Evolutionary conservation across 441 rosid genomes (phyloP).

Genomic region (Jatropha multifida): DNA sequence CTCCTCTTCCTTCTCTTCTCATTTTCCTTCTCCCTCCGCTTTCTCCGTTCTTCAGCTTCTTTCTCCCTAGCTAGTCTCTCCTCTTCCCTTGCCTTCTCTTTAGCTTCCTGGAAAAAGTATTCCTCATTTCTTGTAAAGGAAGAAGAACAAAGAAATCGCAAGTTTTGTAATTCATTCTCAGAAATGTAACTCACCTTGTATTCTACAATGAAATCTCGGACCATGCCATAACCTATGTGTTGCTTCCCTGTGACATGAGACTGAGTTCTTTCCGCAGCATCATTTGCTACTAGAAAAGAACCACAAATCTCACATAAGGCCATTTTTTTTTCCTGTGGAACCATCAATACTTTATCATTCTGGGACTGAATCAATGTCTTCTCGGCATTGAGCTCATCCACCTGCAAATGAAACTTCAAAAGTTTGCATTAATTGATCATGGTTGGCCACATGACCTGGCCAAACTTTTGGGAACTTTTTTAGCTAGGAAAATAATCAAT

Average conservation of each 20-base stretch:
- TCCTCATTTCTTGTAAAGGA: constrained; percentile 16
- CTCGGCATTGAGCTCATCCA: constrained; percentile 78
- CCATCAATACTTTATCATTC: constrained; percentile 63
- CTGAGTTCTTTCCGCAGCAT: constrained; percentile 93
- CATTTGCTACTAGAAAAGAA: constrained; percentile 93
- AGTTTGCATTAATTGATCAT: constrained; percentile 4
- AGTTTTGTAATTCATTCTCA: not conserved
- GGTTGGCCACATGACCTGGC: not conserved
- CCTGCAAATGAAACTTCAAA: constrained; percentile 43
- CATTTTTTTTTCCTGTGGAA: constrained; percentile 96
- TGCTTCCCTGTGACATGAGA: constrained; percentile 96
- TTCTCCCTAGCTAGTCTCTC: constrained; percentile 76
- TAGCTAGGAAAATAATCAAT: not conserved
- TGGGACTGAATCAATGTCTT: constrained; percentile 69
- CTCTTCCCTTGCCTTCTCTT: constrained; percentile 83
- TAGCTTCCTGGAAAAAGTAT: constrained; percentile 55
- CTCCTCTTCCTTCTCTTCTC: constrained; percentile 56
- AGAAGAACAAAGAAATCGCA: constrained; percentile 6
- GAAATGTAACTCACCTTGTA: constrained; percentile 54
- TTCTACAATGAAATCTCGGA: constrained; percentile 82
- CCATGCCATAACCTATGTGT: constrained; percentile 97
- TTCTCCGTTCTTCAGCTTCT: constrained; percentile 77
- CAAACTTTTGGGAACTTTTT: not conserved
- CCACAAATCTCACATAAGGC: constrained; percentile 96
- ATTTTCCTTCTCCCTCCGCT: constrained; percentile 59